Conservation (phyloP, 2,329 filamentous ascomycete genomes). For the Pseudopithomyces maydicus region DNA sequence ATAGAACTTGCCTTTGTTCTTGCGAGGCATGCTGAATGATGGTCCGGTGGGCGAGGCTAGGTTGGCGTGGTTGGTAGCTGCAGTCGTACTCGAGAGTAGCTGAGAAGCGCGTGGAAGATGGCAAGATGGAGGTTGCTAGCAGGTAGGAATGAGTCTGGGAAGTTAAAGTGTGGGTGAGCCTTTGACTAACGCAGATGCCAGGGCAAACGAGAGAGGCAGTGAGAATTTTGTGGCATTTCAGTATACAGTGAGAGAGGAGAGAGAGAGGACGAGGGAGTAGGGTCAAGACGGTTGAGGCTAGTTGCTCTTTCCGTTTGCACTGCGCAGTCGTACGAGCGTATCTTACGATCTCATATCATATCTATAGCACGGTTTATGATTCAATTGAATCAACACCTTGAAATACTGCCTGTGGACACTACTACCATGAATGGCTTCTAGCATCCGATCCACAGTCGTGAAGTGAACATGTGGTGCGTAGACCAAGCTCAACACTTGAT, state of each 20-base stretch:
- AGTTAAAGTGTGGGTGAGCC: neutral
- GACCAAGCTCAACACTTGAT: no score
- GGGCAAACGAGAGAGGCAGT: neutral
- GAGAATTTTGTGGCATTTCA: no score
- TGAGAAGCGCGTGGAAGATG: neutral
- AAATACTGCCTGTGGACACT: no score
- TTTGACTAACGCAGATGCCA: neutral
- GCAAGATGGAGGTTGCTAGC: neutral
- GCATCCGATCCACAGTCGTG: no score
- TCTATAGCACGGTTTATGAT: no score
- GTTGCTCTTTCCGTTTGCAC: neutral
- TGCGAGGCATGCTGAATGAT: conserved; percentile 2
- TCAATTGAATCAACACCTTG: no score
- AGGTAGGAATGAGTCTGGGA: neutral
- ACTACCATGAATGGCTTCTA: no score
- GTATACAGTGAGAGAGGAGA: neutral
- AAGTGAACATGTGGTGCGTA: no score
- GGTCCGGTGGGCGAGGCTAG: neutral
- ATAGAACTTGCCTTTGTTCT: conserved; percentile 5
- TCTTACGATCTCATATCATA: no score
- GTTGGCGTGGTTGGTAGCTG: neutral
- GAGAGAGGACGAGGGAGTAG: neutral
- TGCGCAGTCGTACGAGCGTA: neutral
- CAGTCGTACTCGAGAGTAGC: neutral
- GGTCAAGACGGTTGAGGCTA: neutral